A percentile compares a stretch with the other conserved stretches of the same genome.
Conservation (phyloP, 257 asterid genomes). For the Jacaranda copaia region DNA sequence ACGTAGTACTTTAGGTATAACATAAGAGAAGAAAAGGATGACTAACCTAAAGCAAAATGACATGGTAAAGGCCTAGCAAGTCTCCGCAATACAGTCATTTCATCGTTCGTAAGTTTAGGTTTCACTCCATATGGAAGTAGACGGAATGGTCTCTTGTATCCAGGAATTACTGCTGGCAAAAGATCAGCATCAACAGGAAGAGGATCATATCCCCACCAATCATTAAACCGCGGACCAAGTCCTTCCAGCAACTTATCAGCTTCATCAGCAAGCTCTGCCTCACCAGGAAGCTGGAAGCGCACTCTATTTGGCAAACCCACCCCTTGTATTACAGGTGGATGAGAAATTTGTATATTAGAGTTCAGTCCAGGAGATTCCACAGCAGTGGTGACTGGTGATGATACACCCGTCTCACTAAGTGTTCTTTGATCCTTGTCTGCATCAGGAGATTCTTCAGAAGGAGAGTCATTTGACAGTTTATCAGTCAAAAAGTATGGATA, state of each 20-base stretch:
- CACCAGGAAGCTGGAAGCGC: constrained; percentile 94
- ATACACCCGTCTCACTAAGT: constrained; percentile 33
- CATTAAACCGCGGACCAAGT: constrained; percentile 92
- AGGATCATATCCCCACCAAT: constrained; percentile 99
- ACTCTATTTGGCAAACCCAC: constrained; percentile 88
- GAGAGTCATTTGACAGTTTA: constrained; percentile 37
- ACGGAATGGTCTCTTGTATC: constrained; percentile 86
- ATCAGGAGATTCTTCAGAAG: constrained; percentile 53
- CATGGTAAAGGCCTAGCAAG: constrained; percentile 93
- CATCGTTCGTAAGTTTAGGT: constrained; percentile 88
- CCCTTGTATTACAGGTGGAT: constrained; percentile 67
- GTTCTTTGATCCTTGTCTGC: constrained; percentile 42
- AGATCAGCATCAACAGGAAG: constrained; percentile 97
- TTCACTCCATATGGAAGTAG: constrained; percentile 93
- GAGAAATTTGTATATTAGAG: constrained; percentile 41
- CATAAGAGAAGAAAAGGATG: constrained; percentile 6
- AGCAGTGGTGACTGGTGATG: constrained; percentile 42
- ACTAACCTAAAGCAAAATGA: constrained; percentile 93
- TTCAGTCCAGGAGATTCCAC: constrained; percentile 40
- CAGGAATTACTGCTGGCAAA: constrained; percentile 87
- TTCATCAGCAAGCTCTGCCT: constrained; percentile 81
- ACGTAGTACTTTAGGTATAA: neutral
- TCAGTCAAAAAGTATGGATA: constrained; percentile 81
- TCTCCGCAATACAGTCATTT: constrained; percentile 82
- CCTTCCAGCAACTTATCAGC: constrained; percentile 82